Percentiles rank a stretch among this genome's conserved stretches.
These are phyloP conservation scores for Sistotremastrum niveocremeum DNA, from an alignment of 768 basidiomycete species.

Conservation along the genomic window DNA sequence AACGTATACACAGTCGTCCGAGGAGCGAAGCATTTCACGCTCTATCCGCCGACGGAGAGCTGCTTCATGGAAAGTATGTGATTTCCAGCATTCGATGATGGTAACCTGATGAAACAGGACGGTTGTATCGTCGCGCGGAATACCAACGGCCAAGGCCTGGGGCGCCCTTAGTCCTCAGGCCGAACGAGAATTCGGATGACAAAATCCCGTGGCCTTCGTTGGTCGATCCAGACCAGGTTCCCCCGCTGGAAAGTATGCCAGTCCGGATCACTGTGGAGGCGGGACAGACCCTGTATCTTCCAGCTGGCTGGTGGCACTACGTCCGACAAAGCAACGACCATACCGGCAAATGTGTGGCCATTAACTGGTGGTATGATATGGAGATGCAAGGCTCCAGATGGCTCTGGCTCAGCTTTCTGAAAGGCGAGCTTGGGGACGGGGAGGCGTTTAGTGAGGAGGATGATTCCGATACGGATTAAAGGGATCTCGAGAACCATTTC, in stretches of 20 bases:
- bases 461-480: background rate
- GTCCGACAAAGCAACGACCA: slow-evolving; percentile 55
- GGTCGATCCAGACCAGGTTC: slow-evolving; percentile 34
- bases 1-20: slow-evolving; percentile 84
- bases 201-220: slow-evolving; percentile 77
- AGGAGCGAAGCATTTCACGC: slow-evolving; percentile 73
- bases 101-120: slow-evolving; percentile 26
- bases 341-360: slow-evolving; percentile 36
- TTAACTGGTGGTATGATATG: slow-evolving; percentile 88
- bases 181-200: background rate
- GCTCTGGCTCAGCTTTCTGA: slow-evolving; percentile 52
- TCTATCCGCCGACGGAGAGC: slow-evolving; percentile 83
- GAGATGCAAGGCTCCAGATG: slow-evolving; percentile 60
- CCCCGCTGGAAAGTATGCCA: slow-evolving; percentile 45
- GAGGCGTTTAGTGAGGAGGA: slow-evolving; percentile 24
- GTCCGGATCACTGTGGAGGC: slow-evolving; percentile 49
- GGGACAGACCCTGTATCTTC: slow-evolving; percentile 79
- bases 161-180: background rate
- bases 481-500: slow-evolving; percentile 43
- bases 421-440: slow-evolving; percentile 26
- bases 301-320: slow-evolving; percentile 92
- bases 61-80: slow-evolving; percentile 63
- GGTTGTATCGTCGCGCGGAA: slow-evolving; percentile 49
- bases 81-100: background rate
- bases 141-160: slow-evolving; percentile 30